Evolutionary conservation across 495 filamentous ascomycete species (phyloP).

Genomic region (Bryoglossum gracile): DNA sequence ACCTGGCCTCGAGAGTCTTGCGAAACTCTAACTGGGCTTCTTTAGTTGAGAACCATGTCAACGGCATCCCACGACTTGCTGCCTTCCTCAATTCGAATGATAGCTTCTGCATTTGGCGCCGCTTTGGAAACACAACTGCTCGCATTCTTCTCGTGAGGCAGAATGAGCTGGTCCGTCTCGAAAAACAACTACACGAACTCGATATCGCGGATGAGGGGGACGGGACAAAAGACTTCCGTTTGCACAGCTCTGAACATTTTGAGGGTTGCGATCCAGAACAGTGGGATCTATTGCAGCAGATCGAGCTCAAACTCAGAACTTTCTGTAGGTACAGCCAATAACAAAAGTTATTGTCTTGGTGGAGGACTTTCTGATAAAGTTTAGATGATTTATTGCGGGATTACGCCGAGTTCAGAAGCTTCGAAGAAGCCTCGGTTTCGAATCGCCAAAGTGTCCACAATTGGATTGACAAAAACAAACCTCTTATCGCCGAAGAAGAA

Average conservation of each 20-base stretch:
- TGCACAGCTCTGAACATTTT: not conserved
- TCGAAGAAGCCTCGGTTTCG: not conserved
- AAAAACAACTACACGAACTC: slow-evolving; percentile 18
- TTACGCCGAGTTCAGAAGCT: slow-evolving; percentile 3
- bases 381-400: not conserved
- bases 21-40: not conserved
- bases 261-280: not conserved
- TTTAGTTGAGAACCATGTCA: slow-evolving; percentile 30
- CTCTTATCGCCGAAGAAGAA: not conserved
- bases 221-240: not conserved
- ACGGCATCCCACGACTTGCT: slow-evolving; percentile 30
- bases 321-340: slow-evolving; percentile 7
- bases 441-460: slow-evolving; percentile 4
- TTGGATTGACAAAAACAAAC: not conserved
- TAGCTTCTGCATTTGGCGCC: slow-evolving; percentile 29
- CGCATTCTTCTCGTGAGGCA: slow-evolving; percentile 31
- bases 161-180: slow-evolving; percentile 26
- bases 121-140: slow-evolving; percentile 26
- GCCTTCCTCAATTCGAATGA: slow-evolving; percentile 28
- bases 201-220: not conserved
- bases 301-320: not conserved
- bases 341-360: not conserved
- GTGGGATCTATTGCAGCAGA: not conserved
- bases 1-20: not conserved
- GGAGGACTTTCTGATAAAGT: not conserved